phyloP scores from a whole-genome alignment of 2,329 filamentous ascomycete genomes.

The Ophiobolus disseminans region DNA sequence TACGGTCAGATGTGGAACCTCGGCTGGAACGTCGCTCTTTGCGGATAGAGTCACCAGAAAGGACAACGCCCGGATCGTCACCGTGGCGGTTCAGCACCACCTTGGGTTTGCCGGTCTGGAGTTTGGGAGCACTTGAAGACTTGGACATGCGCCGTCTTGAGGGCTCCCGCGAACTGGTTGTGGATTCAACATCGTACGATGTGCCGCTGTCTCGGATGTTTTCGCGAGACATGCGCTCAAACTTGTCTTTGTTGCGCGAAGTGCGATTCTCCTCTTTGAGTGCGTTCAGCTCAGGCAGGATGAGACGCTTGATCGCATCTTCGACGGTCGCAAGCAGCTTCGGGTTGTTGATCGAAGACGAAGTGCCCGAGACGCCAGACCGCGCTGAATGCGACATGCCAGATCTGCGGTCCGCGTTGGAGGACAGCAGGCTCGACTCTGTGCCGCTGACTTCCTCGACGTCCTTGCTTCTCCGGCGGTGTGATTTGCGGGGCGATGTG shows the following conservation, averaged over 20 bases:
- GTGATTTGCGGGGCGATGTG: slow-evolving; percentile 40
- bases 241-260: slow-evolving; percentile 73
- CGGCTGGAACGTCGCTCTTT: slow-evolving; percentile 63
- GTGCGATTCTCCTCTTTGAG: slow-evolving; percentile 89
- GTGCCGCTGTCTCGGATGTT: slow-evolving; percentile 37
- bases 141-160: slow-evolving; percentile 64
- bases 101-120: slow-evolving; percentile 63
- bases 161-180: slow-evolving; percentile 57
- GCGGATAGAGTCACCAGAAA: slow-evolving; percentile 62
- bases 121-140: slow-evolving; percentile 66
- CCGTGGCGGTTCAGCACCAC: slow-evolving; percentile 66
- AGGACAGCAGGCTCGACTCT: slow-evolving; percentile 69
- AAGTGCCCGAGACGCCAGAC: slow-evolving; percentile 61
- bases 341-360: slow-evolving; percentile 91
- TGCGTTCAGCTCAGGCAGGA: slow-evolving; percentile 88
- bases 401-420: slow-evolving; percentile 63
- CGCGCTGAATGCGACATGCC: slow-evolving; percentile 65
- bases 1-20: slow-evolving; percentile 57
- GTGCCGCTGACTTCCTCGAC: slow-evolving; percentile 58
- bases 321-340: slow-evolving; percentile 90
- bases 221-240: slow-evolving; percentile 61
- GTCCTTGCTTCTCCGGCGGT: slow-evolving; percentile 53
- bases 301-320: slow-evolving; percentile 87
- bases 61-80: slow-evolving; percentile 64
- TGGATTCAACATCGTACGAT: slow-evolving; percentile 63